These are phyloP conservation scores for Mayamaea pseudoterrestris DNA, from an alignment of 108 stramenopile genomes.

Conservation along the genomic window DNA sequence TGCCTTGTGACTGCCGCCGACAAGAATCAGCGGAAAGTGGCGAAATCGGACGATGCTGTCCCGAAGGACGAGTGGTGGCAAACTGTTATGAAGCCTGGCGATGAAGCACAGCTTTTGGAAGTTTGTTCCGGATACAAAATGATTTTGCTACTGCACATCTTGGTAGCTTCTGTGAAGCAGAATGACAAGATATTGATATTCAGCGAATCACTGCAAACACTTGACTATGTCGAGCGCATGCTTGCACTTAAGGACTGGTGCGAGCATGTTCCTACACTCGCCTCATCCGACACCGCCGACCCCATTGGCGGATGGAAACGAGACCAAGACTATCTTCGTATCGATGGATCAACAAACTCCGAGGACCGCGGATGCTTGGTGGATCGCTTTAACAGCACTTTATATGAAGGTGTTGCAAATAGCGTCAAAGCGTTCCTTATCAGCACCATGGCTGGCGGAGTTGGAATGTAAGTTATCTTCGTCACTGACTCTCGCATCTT, in stretches of 20 bases:
- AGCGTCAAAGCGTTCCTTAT: constrained; percentile 7
- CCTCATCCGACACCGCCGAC: constrained; percentile 11
- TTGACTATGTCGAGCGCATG: constrained; percentile 46
- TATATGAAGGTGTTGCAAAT: neutral
- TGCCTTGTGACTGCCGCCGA: constrained; percentile 12
- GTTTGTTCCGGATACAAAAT: constrained; percentile 50
- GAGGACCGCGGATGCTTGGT: constrained; percentile 47
- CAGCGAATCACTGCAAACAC: constrained; percentile 47
- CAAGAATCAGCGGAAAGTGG: constrained; percentile 6
- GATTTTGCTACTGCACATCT: constrained; percentile 50
- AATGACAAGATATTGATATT: constrained; percentile 66
- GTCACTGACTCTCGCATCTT: neutral
- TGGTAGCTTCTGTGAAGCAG: constrained; percentile 17
- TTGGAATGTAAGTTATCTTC: constrained; percentile 5
- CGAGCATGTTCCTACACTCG: constrained; percentile 14
- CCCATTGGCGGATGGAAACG: constrained; percentile 42
- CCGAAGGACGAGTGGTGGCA: constrained; percentile 36
- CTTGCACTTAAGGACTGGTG: constrained; percentile 38
- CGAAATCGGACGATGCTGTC: neutral
- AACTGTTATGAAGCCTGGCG: constrained; percentile 13
- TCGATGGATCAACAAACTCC: constrained; percentile 52
- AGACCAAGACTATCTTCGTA: constrained; percentile 47
- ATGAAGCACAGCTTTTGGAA: constrained; percentile 15
- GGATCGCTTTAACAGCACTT: constrained; percentile 10
- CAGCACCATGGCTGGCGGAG: constrained; percentile 9